These are phyloP conservation scores for Salvia hispanica DNA, from an alignment of 257 asterid genomes.

Conservation along the genomic window DNA sequence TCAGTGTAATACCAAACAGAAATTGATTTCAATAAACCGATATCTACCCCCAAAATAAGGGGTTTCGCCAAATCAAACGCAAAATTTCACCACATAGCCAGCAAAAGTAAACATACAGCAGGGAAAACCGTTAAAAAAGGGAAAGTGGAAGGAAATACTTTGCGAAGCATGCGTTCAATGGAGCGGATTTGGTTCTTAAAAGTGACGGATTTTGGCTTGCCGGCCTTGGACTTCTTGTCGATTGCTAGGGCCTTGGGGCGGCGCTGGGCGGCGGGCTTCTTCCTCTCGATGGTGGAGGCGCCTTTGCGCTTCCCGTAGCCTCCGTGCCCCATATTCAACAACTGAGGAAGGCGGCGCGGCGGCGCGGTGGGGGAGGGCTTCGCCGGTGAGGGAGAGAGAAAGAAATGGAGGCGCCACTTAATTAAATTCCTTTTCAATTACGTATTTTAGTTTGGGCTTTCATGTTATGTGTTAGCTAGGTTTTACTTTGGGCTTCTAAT, in stretches of 20 bases:
- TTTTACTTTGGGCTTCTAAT: too few relatives aligned
- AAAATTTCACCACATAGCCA: neutral
- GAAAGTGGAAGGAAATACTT: slow-evolving; percentile 45
- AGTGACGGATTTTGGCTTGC: slow-evolving; percentile 67
- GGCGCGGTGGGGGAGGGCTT: too few relatives aligned
- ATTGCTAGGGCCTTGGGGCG: slow-evolving; percentile 60
- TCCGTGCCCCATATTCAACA: slow-evolving; percentile 67
- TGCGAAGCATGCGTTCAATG: slow-evolving; percentile 83
- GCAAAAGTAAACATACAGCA: neutral
- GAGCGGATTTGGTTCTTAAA: slow-evolving; percentile 93
- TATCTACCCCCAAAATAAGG: neutral
- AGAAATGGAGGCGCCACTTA: too few relatives aligned
- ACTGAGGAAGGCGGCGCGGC: neutral
- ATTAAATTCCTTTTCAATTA: too few relatives aligned
- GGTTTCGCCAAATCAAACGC: neutral
- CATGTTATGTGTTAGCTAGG: too few relatives aligned
- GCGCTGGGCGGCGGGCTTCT: slow-evolving; percentile 47
- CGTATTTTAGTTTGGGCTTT: too few relatives aligned
- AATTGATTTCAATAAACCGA: slow-evolving; percentile 5
- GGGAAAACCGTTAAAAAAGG: neutral
- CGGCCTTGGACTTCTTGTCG: slow-evolving; percentile 64
- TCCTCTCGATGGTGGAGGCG: slow-evolving; percentile 44
- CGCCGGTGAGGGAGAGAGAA: too few relatives aligned
- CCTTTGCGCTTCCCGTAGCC: slow-evolving; percentile 72
- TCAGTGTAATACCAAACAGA: neutral